Base-by-base conservation (phyloP, 1,284 basidiomycete genomes). In the Earliella scabrosa region DNA sequence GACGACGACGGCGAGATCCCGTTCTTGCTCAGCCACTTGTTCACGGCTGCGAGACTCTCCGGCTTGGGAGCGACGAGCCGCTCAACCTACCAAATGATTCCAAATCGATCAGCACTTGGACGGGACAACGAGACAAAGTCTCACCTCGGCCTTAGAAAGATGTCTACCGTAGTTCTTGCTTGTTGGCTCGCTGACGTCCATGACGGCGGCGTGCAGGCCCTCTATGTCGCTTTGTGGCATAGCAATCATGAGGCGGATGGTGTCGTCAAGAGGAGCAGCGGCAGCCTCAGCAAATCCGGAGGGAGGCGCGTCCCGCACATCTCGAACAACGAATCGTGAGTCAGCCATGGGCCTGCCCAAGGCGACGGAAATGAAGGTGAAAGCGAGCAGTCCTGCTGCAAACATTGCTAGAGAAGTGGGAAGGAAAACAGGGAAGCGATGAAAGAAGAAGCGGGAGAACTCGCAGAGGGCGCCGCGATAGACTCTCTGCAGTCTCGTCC, bases 11-110 rank as follows among this genome's bases (percentile, higher is more conserved):
- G 63, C 16, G 55, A 68, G 29, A 78, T 65, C 11, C 67, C 69
- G 52, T 77, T 69, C 24, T 65, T 64, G 7, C 66, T 50, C 4
- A 78, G 64, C 73, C 73, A 78, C 26, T 68, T 41, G 29, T 66
- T 68, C 7, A 78, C 75, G 10, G 71, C 66, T 13, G 61, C 55
- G 3, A 72, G 59, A 9, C 72, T 71, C 18, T 73, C 73, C 3
- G 66, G 49, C 13, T 66, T 58, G 2, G 77, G 77, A 0, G 66
- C 65, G 18, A 72, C 71, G 52, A 73, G 73, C 7, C 64, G 62
- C 58, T 74, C 72, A 14, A 76, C 71, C 73, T 35, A 40, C 14
- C 32, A 14, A 13, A 5, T 7, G 34, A 9, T 4, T 13, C 20
- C 16, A 23, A 2, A 36, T 9, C 3, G 13, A 32, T 3, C 4